These are phyloP conservation scores for Davidsoniella australis DNA, from an alignment of 2,329 filamentous ascomycete genomes.

Conservation along the genomic window DNA sequence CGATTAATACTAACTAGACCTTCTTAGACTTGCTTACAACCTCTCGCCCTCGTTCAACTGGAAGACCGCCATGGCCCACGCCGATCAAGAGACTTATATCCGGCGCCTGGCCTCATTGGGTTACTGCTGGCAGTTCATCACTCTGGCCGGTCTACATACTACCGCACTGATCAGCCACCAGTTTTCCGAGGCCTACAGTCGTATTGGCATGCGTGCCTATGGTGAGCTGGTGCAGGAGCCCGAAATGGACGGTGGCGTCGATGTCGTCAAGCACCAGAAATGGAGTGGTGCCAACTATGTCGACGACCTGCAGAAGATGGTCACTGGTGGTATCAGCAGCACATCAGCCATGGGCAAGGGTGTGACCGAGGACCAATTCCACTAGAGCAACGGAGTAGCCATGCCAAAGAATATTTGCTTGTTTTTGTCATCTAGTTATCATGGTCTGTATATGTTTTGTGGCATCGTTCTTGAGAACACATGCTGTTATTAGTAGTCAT, in stretches of 20 bases:
- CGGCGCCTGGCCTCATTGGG: constrained; percentile 67
- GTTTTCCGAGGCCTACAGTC: constrained; percentile 68
- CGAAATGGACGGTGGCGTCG: constrained; percentile 77
- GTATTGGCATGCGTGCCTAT: constrained; percentile 85
- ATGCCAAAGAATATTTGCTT: neutral
- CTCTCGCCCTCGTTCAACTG: constrained; percentile 98
- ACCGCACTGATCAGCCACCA: constrained; percentile 82
- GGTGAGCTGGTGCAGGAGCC: constrained; percentile 96
- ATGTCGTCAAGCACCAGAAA: constrained; percentile 98
- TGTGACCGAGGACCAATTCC: constrained; percentile 96
- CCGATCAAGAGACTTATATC: constrained; percentile 96
- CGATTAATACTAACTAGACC: constrained; percentile 1
- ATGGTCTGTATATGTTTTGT: no score
- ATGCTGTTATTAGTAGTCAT: neutral
- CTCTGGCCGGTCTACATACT: constrained; percentile 89
- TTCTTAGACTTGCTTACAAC: constrained; percentile 75
- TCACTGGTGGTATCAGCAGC: constrained; percentile 77
- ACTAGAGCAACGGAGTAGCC: constrained; percentile 19
- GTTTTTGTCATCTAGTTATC: neutral
- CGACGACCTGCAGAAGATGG: constrained; percentile 93
- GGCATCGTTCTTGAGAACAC: no score
- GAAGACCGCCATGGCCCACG: constrained; percentile 86
- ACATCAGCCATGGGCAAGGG: constrained; percentile 95
- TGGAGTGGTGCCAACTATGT: constrained; percentile 93
- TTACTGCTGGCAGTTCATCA: constrained; percentile 99